Base-by-base conservation (phyloP, 371 early-diverging fungal species). In the Conidiobolus incongruus region DNA sequence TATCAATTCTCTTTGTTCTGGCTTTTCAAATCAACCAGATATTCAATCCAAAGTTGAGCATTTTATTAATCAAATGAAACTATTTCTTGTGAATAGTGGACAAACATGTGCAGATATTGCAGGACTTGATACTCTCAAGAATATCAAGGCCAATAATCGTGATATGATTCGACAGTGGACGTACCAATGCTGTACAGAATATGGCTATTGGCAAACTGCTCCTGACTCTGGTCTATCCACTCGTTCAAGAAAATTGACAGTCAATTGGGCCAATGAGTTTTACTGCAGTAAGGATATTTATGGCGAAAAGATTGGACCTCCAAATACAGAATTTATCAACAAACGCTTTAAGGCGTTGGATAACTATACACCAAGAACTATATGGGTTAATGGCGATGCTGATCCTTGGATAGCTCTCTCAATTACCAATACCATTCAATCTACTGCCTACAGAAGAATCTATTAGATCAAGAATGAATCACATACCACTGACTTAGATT, bases 401-500 rank as follows among this genome's bases (percentile, higher is more conserved):
- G 44, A 44, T 23, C 44, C 44, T 24, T 44, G 44, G 44, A 17
- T n/a, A 11, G 12, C 15, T 5, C 26, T 44, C 10, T 44, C 44
- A 6, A 20, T 44, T 16, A 44, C 36, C 24, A 10, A 29, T 24
- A 22, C 23, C 8, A 35, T 2, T 2, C 2, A 35, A 22, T 34
- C 34, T 33, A 24, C 35, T 17, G 4, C 21, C 30, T n/a, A 44
- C 15, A n/a, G 36, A 12, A 32, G 30, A 1, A 29, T 48, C 24
- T 35, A 45, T 6, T 12, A 45, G 2, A 40, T 52, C 35, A 39
- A 38, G 28, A 34, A 43, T 26, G 52, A 40, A 17, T 44, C 48
- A 30, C 52, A 52, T 15, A 36, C 22, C 11, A 42, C 28, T 19
- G 52, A 52, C 30, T 37, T 52, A 13, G 26, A 20, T 24, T n/a